These are phyloP conservation scores for Bipolaris victoriae DNA, from an alignment of 2,329 filamentous ascomycete species.

Conservation along the genomic window DNA sequence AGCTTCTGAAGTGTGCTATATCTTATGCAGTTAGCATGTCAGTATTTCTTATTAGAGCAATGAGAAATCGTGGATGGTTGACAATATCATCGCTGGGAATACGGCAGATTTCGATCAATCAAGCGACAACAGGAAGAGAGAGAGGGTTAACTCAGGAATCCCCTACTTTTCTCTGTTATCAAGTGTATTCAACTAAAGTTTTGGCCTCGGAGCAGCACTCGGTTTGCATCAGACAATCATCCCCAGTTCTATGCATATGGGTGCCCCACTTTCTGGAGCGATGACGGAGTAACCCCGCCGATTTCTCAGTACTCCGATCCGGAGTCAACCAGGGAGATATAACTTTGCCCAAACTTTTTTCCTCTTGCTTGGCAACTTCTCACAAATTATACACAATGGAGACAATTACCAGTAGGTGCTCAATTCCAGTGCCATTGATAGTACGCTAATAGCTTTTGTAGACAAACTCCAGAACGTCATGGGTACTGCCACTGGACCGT, in stretches of 20 bases:
- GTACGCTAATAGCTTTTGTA: slow-evolving; percentile 28
- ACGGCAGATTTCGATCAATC: too few relatives aligned
- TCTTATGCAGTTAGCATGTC: neutral
- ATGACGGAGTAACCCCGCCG: slow-evolving; percentile 43
- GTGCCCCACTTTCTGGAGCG: slow-evolving; percentile 32
- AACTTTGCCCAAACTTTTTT: slow-evolving; percentile 26
- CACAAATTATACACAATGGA: slow-evolving; percentile 43
- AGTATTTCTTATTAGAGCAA: neutral
- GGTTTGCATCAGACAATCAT: slow-evolving; percentile 1
- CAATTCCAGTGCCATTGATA: slow-evolving; percentile 2
- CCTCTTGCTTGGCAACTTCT: slow-evolving; percentile 9
- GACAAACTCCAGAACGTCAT: slow-evolving; percentile 44
- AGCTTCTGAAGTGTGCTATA: too few relatives aligned
- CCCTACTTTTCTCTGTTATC: too few relatives aligned
- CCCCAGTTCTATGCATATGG: slow-evolving; percentile 3
- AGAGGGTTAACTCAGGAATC: too few relatives aligned
- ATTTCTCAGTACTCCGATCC: slow-evolving; percentile 38
- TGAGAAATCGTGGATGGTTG: neutral
- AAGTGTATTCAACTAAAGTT: too few relatives aligned
- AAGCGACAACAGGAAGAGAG: too few relatives aligned
- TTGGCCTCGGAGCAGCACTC: slow-evolving; percentile 3
- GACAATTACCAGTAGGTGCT: slow-evolving; percentile 41
- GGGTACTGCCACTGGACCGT: slow-evolving; percentile 31
- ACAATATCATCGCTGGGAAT: too few relatives aligned
- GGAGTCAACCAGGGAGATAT: slow-evolving; percentile 39